These are phyloP conservation scores for Tylopilus sp. DNA, from an alignment of 1,284 basidiomycete genomes.

Conservation along the genomic window DNA sequence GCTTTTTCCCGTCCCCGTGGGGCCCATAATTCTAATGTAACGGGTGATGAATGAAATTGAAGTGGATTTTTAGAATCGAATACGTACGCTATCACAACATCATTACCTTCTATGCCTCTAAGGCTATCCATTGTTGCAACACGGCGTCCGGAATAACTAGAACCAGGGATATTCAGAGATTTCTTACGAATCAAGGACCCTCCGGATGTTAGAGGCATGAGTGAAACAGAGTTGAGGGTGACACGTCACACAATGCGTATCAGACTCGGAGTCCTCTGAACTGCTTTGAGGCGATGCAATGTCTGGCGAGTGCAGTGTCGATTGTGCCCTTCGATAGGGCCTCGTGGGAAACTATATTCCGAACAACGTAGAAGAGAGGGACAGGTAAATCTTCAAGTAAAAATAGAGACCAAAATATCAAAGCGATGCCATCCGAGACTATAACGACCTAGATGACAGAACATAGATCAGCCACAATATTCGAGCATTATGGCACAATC, in stretches of 20 bases:
- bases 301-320: no score
- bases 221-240: background rate
- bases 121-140: background rate
- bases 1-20: slow-evolving; percentile 53
- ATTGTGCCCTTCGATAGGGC: background rate
- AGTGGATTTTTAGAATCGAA: background rate
- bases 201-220: background rate
- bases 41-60: background rate
- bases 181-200: background rate
- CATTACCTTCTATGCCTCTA: slow-evolving; percentile 1
- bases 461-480: no score
- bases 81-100: slow-evolving; percentile 32
- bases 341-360: no score
- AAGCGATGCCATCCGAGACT: no score
- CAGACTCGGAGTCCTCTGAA: no score
- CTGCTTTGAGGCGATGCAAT: no score
- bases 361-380: no score
- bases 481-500: slow-evolving; percentile 4
- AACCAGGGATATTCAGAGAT: background rate
- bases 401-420: no score
- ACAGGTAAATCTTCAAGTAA: no score
- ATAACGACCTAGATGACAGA: no score
- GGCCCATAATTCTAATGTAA: slow-evolving; percentile 50
- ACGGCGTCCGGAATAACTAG: background rate
- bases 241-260: no score